Conservation (phyloP, 306 rosid species). For the Castanea mollissima region DNA sequence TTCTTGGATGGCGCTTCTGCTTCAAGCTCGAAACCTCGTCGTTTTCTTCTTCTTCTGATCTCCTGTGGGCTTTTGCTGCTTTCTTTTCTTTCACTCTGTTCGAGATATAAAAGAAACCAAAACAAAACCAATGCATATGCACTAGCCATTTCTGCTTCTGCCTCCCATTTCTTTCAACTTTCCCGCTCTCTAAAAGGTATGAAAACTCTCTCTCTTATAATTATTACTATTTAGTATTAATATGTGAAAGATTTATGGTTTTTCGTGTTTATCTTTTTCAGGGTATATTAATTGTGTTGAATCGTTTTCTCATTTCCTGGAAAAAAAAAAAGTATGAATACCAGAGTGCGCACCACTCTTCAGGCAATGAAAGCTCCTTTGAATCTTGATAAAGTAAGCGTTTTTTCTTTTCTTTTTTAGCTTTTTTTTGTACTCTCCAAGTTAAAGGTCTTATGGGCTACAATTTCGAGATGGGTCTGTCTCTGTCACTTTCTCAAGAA, state of each 20-base stretch:
- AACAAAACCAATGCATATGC: constrained; percentile 11
- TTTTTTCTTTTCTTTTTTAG: neutral
- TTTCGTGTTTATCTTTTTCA: constrained; percentile 25
- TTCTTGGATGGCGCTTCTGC: constrained; percentile 46
- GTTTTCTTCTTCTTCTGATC: constrained; percentile 51
- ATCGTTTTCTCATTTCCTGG: constrained; percentile 38
- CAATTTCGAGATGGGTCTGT: constrained; percentile 27
- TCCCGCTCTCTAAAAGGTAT: constrained; percentile 65
- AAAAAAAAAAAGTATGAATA: constrained; percentile 49
- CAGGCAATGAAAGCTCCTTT: constrained; percentile 57
- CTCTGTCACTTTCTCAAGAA: constrained; percentile 30
- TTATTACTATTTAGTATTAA: constrained; percentile 3
- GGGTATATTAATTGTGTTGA: constrained; percentile 31
- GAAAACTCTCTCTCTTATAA: constrained; percentile 27
- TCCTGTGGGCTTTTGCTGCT: constrained; percentile 38
- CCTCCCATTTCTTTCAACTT: constrained; percentile 42
- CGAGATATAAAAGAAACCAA: constrained; percentile 35
- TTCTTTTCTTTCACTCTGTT: constrained; percentile 54
- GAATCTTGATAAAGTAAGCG: constrained; percentile 50
- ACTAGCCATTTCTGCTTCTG: constrained; percentile 36
- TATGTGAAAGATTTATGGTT: constrained; percentile 2
- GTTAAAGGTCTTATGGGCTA: constrained; percentile 9
- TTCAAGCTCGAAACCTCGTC: constrained; percentile 61
- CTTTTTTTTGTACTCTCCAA: neutral
- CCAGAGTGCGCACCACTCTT: constrained; percentile 58